Evolutionary conservation across 2,329 filamentous ascomycete genomes (phyloP).

Genomic region (Fusarium sp.): DNA sequence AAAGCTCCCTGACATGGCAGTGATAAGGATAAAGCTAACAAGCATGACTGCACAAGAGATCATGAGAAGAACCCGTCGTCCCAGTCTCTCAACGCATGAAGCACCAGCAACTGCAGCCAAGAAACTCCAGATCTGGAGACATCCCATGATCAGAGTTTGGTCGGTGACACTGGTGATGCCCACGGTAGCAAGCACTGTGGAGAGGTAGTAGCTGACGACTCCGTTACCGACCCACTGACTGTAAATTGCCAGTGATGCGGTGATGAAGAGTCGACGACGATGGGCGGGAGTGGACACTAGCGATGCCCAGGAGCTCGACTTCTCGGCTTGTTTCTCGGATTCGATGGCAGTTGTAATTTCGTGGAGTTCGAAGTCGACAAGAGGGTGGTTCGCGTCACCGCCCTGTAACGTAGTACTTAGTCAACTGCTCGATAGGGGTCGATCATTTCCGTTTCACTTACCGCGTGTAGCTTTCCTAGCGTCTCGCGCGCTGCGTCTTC

Average conservation of each 20-base stretch:
- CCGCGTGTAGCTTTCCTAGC: not conserved
- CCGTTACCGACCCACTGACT: slow-evolving; percentile 21
- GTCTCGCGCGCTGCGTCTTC: slow-evolving; percentile 2
- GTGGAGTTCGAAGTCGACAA: slow-evolving; percentile 16
- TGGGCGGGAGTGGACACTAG: slow-evolving; percentile 10
- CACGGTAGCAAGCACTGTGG: not conserved
- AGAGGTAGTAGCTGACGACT: slow-evolving; percentile 20
- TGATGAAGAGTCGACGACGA: slow-evolving; percentile 15
- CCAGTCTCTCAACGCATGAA: not conserved
- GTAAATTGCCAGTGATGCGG: slow-evolving; percentile 2
- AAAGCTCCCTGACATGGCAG: slow-evolving; percentile 12
- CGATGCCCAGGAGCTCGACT: slow-evolving; percentile 8
- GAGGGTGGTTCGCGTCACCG: slow-evolving; percentile 5
- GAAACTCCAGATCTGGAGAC: slow-evolving; percentile 19
- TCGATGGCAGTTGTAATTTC: slow-evolving; percentile 19
- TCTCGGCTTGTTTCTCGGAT: slow-evolving; percentile 8
- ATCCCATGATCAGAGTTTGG: slow-evolving; percentile 18
- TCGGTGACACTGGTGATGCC: slow-evolving; percentile 19
- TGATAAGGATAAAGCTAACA: slow-evolving; percentile 13
- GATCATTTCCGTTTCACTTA: not conserved
- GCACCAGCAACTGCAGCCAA: slow-evolving; percentile 10
- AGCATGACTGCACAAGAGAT: slow-evolving; percentile 9
- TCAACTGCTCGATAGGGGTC: fast-evolving
- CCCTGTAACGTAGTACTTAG: not conserved
- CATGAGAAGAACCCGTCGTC: slow-evolving; percentile 11